Base-by-base conservation (phyloP, 768 basidiomycete species). In the Termitomyces sp. region DNA sequence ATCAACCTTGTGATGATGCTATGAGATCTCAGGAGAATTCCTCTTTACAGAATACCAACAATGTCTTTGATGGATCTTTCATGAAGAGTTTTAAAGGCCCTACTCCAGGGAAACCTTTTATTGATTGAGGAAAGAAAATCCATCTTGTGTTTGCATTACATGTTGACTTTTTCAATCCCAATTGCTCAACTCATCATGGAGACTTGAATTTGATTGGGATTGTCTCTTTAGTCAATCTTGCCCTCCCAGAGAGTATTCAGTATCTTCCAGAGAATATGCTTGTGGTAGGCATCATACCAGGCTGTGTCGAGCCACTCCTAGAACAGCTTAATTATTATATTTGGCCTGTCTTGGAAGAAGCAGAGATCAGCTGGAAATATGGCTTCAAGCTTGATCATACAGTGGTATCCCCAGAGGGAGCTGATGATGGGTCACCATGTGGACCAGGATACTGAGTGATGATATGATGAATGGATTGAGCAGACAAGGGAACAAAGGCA, bases 121-220 rank as follows among this genome's bases (percentile, higher is more conserved):
- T 48, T 35, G 43, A 55, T 27, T 14, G 59, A 10, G 46, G 37
- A 1, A 41, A 53, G 10, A 31, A 52, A 19, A n/a, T 17, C 19
- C 40, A 63, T 12, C 50, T 63, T 19, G 59, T 65, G 0, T 70
- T 73, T 48, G 61, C 62, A 0, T 54, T 74, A 0, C 62, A 70
- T 19, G 27, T 74, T 1, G 69, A 76, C 51, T 69, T 70, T 40
- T 76, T 77, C 62, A 71, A 74, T 44, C 61, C 72, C 0, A 54
- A 74, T 25, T 64, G 68, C 1, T 66, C 65, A 6, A 56, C 19
- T n/a, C 23, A 25, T n/a, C 43, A 21, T 21, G 43, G 43, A 21
- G n/a, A 45, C 19, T 25, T 10, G 8, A 25, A 45, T n/a, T 45
- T n/a, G 8, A 45, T 45, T 21, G 43, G 43, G 9, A 25, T 45